Conservation (phyloP, 1,284 basidiomycete genomes). For the Trichosporon sp. region DNA sequence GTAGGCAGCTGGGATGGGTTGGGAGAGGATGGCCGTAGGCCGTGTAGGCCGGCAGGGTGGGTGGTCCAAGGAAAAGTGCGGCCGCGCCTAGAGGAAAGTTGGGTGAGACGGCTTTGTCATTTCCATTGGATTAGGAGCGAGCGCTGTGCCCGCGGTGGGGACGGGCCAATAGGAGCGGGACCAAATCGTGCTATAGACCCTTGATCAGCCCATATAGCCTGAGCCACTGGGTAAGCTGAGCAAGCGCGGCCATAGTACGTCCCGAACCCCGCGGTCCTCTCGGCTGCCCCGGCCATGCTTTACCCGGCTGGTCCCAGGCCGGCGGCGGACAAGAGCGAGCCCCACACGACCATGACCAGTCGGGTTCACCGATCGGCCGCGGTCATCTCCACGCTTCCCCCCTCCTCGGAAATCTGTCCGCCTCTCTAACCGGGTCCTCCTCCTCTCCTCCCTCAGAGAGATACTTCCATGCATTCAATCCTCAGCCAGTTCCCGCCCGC, state of each 20-base stretch:
- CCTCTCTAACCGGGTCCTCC: not conserved
- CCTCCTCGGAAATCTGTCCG: not conserved
- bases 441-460: not conserved
- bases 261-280: constrained; percentile 8
- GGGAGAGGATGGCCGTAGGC: too few species aligned
- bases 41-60: not conserved
- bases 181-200: not conserved
- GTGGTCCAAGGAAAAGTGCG: not conserved
- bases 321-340: not conserved
- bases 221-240: not conserved
- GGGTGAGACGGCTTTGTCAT: constrained; percentile 18
- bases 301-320: not conserved
- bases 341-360: not conserved
- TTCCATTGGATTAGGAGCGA: not conserved
- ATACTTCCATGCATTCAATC: not conserved
- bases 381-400: not conserved
- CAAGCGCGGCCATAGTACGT: constrained; percentile 5
- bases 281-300: not conserved
- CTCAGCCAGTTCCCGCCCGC: not conserved
- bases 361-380: constrained; percentile 19
- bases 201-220: not conserved
- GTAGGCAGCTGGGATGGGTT: not conserved
- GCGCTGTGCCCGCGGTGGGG: not conserved
- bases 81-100: not conserved
- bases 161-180: not conserved